phyloP scores from a whole-genome alignment of 2,329 filamentous ascomycete genomes.

The Fusarium udum region DNA sequence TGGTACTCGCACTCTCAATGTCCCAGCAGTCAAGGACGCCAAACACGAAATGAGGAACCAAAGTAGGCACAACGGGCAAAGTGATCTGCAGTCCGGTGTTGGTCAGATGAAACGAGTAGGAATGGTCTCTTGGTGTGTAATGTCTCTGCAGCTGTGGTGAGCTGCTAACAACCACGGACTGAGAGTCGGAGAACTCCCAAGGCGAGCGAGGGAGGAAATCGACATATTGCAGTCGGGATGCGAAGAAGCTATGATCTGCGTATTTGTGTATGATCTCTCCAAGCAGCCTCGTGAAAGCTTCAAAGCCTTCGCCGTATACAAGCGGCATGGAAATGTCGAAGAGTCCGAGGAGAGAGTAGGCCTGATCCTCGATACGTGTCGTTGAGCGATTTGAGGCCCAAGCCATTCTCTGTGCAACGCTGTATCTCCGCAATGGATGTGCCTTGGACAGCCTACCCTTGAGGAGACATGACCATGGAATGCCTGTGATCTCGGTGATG shows the following conservation, averaged over 20 bases:
- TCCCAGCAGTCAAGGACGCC: neutral
- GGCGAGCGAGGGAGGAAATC: neutral
- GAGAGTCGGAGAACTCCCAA: neutral
- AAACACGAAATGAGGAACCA: neutral
- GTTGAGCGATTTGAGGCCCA: accelerated
- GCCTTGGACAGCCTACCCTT: neutral
- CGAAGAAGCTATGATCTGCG: neutral
- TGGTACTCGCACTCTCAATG: neutral
- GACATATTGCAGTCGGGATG: neutral
- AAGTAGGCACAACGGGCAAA: neutral
- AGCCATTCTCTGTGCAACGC: neutral
- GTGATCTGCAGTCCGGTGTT: neutral
- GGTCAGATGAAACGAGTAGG: neutral
- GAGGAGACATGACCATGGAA: neutral
- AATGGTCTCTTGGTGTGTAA: neutral
- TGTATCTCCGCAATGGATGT: neutral
- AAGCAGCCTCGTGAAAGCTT: accelerated
- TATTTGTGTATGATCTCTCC: neutral
- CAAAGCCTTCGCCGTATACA: accelerated
- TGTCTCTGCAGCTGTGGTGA: neutral
- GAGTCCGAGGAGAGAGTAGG: neutral
- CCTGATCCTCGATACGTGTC: neutral
- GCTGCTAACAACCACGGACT: accelerated
- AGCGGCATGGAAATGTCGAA: neutral
- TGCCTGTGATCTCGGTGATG: neutral